phyloP scores from a whole-genome alignment of 306 rosid species.

The Cicer bijugum region DNA sequence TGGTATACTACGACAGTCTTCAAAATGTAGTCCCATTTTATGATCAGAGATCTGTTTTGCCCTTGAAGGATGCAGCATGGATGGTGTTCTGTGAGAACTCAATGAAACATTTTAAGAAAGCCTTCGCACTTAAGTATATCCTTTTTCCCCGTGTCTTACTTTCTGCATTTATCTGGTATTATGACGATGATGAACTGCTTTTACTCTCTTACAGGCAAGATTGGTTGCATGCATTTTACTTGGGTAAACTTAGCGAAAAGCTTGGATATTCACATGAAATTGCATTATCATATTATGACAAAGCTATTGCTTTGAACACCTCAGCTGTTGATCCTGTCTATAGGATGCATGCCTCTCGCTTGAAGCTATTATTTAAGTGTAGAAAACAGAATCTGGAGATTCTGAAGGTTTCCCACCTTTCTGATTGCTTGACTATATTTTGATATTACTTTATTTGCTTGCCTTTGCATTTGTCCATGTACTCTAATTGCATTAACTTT shows the following conservation, averaged over 20 bases:
- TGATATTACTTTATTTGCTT: slow-evolving; percentile 23
- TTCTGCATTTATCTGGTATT: slow-evolving; percentile 23
- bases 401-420: slow-evolving; percentile 67
- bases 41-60: slow-evolving; percentile 88
- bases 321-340: slow-evolving; percentile 96
- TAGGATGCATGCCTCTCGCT: slow-evolving; percentile 97
- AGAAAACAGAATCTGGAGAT: slow-evolving; percentile 72
- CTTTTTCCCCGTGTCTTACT: slow-evolving; percentile 43
- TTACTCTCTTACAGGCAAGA: slow-evolving; percentile 72
- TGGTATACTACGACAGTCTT: slow-evolving; percentile 97
- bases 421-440: slow-evolving; percentile 38
- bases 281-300: slow-evolving; percentile 76
- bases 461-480: slow-evolving; percentile 33
- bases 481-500: slow-evolving; percentile 36
- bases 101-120: slow-evolving; percentile 94
- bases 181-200: slow-evolving; percentile 28
- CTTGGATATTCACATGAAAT: slow-evolving; percentile 75
- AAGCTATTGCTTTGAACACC: slow-evolving; percentile 79
- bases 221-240: slow-evolving; percentile 95
- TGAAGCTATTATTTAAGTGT: slow-evolving; percentile 70
- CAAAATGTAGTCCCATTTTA: slow-evolving; percentile 95
- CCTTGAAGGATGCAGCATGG: slow-evolving; percentile 86
- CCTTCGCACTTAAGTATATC: slow-evolving; percentile 74
- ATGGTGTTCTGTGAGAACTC: slow-evolving; percentile 79
- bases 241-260: slow-evolving; percentile 94